Conservation (phyloP, 768 basidiomycete species). For the Leucocoprinus birnbaumii region DNA sequence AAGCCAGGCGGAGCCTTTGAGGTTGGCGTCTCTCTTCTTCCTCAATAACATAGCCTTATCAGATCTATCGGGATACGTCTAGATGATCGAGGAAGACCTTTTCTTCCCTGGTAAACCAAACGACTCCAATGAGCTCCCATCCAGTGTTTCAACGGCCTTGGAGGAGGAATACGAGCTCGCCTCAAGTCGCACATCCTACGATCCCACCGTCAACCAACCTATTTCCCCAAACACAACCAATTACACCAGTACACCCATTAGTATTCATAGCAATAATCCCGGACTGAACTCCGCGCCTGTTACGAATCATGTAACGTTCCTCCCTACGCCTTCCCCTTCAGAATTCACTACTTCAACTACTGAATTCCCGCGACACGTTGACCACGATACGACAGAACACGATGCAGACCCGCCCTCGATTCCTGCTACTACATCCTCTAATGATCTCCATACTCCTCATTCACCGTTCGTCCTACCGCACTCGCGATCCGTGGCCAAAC, state of each 20-base stretch:
- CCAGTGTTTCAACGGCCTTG: conserved; percentile 5
- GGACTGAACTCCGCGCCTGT: not conserved
- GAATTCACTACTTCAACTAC: not conserved
- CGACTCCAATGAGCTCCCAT: conserved; percentile 29
- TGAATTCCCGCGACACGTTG: not conserved
- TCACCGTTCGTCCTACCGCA: conserved; percentile 11
- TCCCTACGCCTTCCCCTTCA: not conserved
- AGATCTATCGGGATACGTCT: not conserved
- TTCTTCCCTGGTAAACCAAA: conserved; percentile 59
- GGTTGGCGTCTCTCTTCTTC: conserved; percentile 28
- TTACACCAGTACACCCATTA: not conserved
- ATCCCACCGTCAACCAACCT: not conserved
- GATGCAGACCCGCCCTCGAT: not conserved
- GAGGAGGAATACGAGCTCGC: not conserved
- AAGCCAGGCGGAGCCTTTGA: conserved; percentile 74
- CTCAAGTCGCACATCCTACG: conserved; percentile 9
- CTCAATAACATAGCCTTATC: not conserved
- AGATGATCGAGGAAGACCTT: conserved; percentile 76
- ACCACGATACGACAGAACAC: not conserved
- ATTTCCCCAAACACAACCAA: not conserved
- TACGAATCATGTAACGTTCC: not conserved
- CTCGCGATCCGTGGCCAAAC: conserved; percentile 18
- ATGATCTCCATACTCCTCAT: not conserved
- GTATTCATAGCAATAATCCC: not conserved
- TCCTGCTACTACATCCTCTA: not conserved